Percentiles rank a stretch among this genome's conserved stretches.
Evolutionary conservation across 495 filamentous ascomycete genomes (phyloP).

Genomic region (Aspergillus egyptiacus): DNA sequence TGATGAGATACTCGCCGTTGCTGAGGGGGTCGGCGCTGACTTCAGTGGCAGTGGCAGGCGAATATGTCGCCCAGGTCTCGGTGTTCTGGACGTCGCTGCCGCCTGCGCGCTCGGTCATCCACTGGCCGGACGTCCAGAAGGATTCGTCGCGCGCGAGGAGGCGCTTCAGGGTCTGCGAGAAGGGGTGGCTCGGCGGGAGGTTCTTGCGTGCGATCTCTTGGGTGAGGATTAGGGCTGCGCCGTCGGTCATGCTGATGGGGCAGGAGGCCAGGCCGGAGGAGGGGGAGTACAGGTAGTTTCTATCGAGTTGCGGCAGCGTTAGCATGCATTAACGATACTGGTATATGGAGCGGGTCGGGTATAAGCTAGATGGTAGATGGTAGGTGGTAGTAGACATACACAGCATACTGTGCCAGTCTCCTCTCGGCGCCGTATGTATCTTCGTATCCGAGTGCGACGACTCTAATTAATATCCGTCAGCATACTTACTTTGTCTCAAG

Average conservation of each 20-base stretch:
- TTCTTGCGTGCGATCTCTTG: slow-evolving; percentile 35
- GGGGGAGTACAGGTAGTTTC: slow-evolving; percentile 59
- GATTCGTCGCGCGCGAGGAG: slow-evolving; percentile 52
- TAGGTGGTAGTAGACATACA: slow-evolving; percentile 22
- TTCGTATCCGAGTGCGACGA: slow-evolving; percentile 40
- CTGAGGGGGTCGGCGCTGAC: slow-evolving; percentile 7
- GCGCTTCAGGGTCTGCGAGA: slow-evolving; percentile 39
- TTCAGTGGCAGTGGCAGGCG: slow-evolving; percentile 16
- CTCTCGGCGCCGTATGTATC: slow-evolving; percentile 22
- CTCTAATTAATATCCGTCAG: slow-evolving; percentile 16
- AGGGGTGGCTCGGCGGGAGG: slow-evolving; percentile 38
- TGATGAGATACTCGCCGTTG: slow-evolving; percentile 41
- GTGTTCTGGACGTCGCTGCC: slow-evolving; percentile 68
- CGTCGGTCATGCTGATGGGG: slow-evolving; percentile 66
- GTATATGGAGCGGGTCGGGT: background rate
- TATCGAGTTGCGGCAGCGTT: slow-evolving; percentile 25
- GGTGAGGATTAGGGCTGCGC: slow-evolving; percentile 57
- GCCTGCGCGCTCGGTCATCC: slow-evolving; percentile 79
- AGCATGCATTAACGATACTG: background rate
- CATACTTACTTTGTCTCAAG: background rate
- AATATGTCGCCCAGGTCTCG: slow-evolving; percentile 56
- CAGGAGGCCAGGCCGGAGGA: slow-evolving; percentile 59
- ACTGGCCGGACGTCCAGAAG: slow-evolving; percentile 73
- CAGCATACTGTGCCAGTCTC: slow-evolving; percentile 37
- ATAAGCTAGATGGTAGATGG: background rate